Conservation (phyloP, 129 eudicot genomes). For the Helianthus annuus region DNA sequence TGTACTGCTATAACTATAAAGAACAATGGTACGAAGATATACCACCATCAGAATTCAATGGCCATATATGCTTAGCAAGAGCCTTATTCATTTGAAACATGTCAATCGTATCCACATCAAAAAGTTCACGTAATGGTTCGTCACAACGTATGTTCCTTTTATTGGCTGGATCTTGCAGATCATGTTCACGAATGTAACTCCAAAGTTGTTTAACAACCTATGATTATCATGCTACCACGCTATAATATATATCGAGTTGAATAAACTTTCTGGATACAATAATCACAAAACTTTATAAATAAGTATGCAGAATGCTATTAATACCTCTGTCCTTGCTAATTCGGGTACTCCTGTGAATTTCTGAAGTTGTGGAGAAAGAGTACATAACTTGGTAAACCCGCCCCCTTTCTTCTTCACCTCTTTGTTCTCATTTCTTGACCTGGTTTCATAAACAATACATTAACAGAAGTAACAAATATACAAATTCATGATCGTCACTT, state of each 20-base stretch:
- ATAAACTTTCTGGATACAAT: background rate
- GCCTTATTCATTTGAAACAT: constrained; percentile 92
- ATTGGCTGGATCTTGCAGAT: constrained; percentile 78
- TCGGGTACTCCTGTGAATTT: constrained; percentile 69
- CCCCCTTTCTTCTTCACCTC: constrained; percentile 75
- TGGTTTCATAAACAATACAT: constrained; percentile 20
- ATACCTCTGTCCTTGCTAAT: constrained; percentile 86
- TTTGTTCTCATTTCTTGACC: constrained; percentile 51
- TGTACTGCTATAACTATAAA: too few species aligned
- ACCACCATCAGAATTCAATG: constrained; percentile 67
- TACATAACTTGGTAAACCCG: constrained; percentile 71
- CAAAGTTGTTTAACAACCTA: constrained; percentile 88
- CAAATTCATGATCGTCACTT: too few species aligned
- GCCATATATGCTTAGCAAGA: constrained; percentile 87
- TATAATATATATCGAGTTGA: too few species aligned
- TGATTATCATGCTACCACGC: background rate
- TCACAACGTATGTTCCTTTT: constrained; percentile 73
- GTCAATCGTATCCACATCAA: constrained; percentile 66
- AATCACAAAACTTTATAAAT: background rate
- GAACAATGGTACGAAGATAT: constrained; percentile 5
- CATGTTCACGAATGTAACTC: constrained; percentile 70
- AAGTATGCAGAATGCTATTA: background rate
- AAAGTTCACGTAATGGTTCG: constrained; percentile 59
- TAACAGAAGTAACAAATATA: too few species aligned
- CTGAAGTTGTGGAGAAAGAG: constrained; percentile 88